Evolutionary conservation across 257 asterid species (phyloP), one percentile per base, ranked within the genome.

Genomic region (Plantago ovata): DNA sequence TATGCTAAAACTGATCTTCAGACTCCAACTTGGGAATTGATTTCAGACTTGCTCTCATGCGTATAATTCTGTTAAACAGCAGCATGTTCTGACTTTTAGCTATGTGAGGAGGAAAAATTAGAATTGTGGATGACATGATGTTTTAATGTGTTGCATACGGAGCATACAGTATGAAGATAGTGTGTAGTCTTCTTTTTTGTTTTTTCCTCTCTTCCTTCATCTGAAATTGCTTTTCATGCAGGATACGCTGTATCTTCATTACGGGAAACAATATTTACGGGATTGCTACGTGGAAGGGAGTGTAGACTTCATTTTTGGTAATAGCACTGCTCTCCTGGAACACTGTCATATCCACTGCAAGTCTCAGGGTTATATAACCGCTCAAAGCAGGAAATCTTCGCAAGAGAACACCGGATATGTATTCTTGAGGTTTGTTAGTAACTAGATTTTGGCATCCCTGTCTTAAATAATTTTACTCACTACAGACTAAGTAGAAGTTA

Each of bases 251-350:
- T 93, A 89, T 72, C 71, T 93, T 82, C 99, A 93, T 64, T 61
- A 84, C 8, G 99, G 99, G 61, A 93, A 84, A 64, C 97, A 86
- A 43, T 93, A 89, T 67, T 68, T 93, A 67, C 78, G 81, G 66
- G 94, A 93, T 75, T 93, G 99, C 77, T 89, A 93, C 58, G 63
- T 93, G 48, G 99, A 93, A 79, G 99, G 99, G 66, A 89, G 96
- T 38, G 95, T 86, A 24, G 97, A 93, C 79, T 89, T 93, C 84
- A 89, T 93, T 61, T 89, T 93, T 61, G 99, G 99, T 19, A 93
- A 93, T 63, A 89, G 97, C 86, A 93, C 99, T 20, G 95, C 97
- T 15, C 86, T 93, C 65, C 65, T 89, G 80, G 99, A 93, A 84
- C 94, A 86, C 66, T 93, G 96, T 41, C 99, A 93, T 68, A 89